Percentiles rank a stretch among this genome's conserved stretches.
phyloP scores from a whole-genome alignment of 169 alveolate genomes.

The Plasmodium knowlesi region DNA sequence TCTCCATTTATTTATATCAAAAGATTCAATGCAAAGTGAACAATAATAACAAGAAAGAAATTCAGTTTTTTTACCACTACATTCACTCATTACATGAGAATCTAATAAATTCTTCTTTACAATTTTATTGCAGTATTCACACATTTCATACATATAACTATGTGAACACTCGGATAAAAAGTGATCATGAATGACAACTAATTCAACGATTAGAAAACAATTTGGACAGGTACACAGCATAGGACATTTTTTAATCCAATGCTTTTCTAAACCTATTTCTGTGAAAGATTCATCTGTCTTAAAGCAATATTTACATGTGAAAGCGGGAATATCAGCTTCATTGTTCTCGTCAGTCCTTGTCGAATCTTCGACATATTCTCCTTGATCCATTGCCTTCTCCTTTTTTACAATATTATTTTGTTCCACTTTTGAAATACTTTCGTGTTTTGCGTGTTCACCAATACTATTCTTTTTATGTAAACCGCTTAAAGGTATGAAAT shows the following conservation, averaged over 20 bases:
- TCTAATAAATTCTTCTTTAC: conserved; percentile 61
- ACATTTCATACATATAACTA: conserved; percentile 65
- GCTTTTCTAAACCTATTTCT: conserved; percentile 75
- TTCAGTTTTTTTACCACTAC: conserved; percentile 61
- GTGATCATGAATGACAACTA: conserved; percentile 75
- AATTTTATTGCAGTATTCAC: conserved; percentile 66
- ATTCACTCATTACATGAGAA: conserved; percentile 67
- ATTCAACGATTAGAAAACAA: conserved; percentile 71
- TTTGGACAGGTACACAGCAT: conserved; percentile 75
- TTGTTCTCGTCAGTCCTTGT: conserved; percentile 43
- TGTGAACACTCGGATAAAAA: conserved; percentile 73
- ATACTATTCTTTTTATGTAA: conserved; percentile 13
- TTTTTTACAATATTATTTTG: conserved; percentile 9
- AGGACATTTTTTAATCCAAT: conserved; percentile 73
- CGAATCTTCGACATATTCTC: conserved; percentile 35
- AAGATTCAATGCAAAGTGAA: conserved; percentile 70
- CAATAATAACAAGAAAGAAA: conserved; percentile 71
- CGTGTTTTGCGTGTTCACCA: conserved; percentile 14
- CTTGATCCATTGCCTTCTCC: not conserved
- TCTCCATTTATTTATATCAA: conserved; percentile 72
- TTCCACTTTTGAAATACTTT: not conserved
- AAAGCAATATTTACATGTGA: conserved; percentile 73
- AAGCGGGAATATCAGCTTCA: conserved; percentile 33
- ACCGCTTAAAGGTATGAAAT: not conserved
- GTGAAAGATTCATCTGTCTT: conserved; percentile 66